Conservation (phyloP, 2,329 filamentous ascomycete genomes). For the Aureobasidium sp. region DNA sequence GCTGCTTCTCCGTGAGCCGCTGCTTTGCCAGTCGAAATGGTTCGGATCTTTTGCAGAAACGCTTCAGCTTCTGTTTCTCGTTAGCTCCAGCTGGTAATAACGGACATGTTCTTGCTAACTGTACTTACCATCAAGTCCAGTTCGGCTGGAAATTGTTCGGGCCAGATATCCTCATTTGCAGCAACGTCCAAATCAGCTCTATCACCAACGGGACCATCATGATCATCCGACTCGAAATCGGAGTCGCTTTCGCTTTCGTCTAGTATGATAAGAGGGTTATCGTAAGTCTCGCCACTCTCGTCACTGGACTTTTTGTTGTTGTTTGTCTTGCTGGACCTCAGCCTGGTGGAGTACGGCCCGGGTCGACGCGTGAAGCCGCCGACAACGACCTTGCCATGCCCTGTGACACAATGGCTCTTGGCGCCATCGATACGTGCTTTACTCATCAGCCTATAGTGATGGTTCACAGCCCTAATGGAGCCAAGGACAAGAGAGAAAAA, state of each 20-base stretch:
- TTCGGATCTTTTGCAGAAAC: not conserved
- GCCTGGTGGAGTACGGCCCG: not conserved
- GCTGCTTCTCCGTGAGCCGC: not conserved
- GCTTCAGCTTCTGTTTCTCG: not conserved
- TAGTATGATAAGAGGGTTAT: not conserved
- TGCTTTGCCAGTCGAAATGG: not conserved
- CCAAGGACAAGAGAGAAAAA: not conserved
- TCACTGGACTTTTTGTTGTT: not conserved
- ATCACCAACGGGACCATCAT: not conserved
- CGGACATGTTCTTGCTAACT: not conserved
- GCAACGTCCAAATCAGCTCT: not conserved
- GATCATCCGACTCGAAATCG: not conserved
- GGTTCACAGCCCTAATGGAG: not conserved
- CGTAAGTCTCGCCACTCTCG: not conserved
- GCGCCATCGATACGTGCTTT: not conserved
- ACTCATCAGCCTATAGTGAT: not conserved
- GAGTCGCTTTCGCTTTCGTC: not conserved
- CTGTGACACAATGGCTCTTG: not conserved
- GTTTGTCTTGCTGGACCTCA: not conserved
- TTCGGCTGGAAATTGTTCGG: not conserved
- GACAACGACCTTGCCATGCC: not conserved
- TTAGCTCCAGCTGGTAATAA: not conserved
- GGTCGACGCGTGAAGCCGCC: not conserved
- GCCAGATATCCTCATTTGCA: not conserved
- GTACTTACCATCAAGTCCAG: not conserved